Evolutionary conservation across 2,329 filamentous ascomycete genomes (phyloP).

Genomic region (Botryotinia convoluta): DNA sequence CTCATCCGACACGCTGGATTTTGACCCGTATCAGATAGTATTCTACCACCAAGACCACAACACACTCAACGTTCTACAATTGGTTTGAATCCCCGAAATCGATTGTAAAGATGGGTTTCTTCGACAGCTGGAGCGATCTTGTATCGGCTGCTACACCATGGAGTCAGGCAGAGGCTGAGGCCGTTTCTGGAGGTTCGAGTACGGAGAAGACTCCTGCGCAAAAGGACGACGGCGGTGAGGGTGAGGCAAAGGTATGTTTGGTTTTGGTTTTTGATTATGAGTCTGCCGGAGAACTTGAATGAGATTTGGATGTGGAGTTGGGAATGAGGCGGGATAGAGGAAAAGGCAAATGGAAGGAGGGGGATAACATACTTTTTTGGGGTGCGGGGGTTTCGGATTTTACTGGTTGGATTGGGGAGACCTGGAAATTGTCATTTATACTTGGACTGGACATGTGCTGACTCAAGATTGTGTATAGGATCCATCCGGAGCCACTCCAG

Average conservation of each 20-base stretch:
- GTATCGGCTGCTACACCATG: conserved; percentile 64
- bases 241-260: conserved; percentile 30
- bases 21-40: conserved; percentile 12
- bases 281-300: not conserved
- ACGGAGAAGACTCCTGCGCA: conserved; percentile 47
- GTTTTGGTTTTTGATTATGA: not conserved
- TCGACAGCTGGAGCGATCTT: conserved; percentile 62
- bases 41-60: conserved; percentile 16
- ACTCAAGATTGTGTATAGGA: conserved; percentile 22
- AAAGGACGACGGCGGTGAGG: conserved; percentile 48
- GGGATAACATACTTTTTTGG: not conserved
- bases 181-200: conserved; percentile 33
- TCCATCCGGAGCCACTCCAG: conserved; percentile 24
- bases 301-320: not conserved
- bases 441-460: not conserved
- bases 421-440: not conserved
- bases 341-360: not conserved
- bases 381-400: conserved; percentile 9
- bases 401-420: not conserved
- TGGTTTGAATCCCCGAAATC: conserved; percentile 21
- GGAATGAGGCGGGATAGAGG: not conserved
- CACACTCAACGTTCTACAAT: conserved; percentile 21
- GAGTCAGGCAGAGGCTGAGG: conserved; percentile 63
- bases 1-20: conserved; percentile 21
- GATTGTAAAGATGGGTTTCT: conserved; percentile 57